Evolutionary conservation across 1,139 yeast species (phyloP).

Genomic region (Hansenula sp.): DNA sequence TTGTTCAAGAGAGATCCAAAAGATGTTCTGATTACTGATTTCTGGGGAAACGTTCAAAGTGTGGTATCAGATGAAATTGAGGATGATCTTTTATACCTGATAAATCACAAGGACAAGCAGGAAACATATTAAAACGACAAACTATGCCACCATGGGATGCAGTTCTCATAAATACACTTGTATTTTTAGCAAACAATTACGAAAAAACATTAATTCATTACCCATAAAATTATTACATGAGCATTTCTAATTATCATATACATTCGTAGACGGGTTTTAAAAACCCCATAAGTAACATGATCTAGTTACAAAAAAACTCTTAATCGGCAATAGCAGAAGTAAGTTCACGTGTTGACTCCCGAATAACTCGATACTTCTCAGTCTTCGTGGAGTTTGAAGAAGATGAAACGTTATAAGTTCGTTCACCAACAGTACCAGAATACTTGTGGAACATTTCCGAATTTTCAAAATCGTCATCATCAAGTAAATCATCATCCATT

Average conservation of each 20-base stretch:
- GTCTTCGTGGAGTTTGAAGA: neutral
- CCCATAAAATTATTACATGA: no score
- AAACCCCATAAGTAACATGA: neutral
- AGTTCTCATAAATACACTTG: no score
- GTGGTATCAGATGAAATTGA: conserved; percentile 54
- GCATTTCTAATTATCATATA: no score
- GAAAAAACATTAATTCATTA: no score
- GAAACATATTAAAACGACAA: neutral
- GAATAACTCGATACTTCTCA: neutral
- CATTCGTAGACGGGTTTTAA: neutral
- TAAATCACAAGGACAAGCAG: conserved; percentile 13
- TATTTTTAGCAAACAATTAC: no score
- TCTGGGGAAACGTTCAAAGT: conserved; percentile 90
- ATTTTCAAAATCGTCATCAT: conserved; percentile 20
- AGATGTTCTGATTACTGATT: conserved; percentile 81
- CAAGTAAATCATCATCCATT: conserved; percentile 27
- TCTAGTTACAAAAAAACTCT: neutral
- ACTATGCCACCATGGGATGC: neutral
- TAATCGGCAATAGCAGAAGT: neutral
- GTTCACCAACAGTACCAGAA: conserved; percentile 12
- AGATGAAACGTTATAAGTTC: neutral
- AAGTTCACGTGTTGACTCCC: neutral
- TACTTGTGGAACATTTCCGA: conserved; percentile 14
- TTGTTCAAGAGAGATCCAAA: conserved; percentile 62
- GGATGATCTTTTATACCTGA: conserved; percentile 19